Evolutionary conservation across 805 yeast species (phyloP), one percentile per base, ranked within the genome.

Genomic region (Yarrowia divulgata): DNA sequence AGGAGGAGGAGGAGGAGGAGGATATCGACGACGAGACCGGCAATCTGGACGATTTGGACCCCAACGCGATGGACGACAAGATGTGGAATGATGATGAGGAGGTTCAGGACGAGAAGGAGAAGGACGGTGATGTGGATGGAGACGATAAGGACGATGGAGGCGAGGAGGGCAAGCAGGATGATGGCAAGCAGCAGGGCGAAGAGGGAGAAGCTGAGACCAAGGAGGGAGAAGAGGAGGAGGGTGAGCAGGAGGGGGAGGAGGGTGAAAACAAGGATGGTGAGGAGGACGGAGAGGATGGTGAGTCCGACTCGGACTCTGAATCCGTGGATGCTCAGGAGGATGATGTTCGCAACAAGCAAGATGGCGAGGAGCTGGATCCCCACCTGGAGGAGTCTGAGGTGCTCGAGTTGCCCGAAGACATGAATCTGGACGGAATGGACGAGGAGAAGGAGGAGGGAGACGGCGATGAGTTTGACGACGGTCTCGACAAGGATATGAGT

Each of bases 21-120:
- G 96, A 91, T 2, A 75, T 91, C 69, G 97, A 93, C 75, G 97
- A 93, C 72, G 94, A 93, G 75, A 84, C 93, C 50, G 98, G 94
- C 72, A 91, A 93, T 74, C 80, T 94, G 40, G 97, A 91, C 77
- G 97, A 92, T 69, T 82, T 90, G 72, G 98, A 93, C 82, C 97
- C 97, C 1, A 91, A 93, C 79, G 97, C 97, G 3, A 87, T 94
- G 63, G 98, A 94, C 77, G 98, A 94, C 73, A 94, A 92, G 79
- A 92, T 92, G 97, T 94, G 98, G 97, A 95, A 94, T 75, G 98
- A 93, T 75, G 93, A 94, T 76, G 90, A 89, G 13, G 84, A 87
- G 69, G 92, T 88, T 16, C 86, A 86, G 72, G 84, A 85, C 23
- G 97, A 93, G 74, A 93, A 93, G 76, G 91, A 92, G 52, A 84